Evolutionary conservation across 2,329 filamentous ascomycete genomes (phyloP), one percentile per base, ranked within the genome.

Genomic region (Fusarium veterinarium): DNA sequence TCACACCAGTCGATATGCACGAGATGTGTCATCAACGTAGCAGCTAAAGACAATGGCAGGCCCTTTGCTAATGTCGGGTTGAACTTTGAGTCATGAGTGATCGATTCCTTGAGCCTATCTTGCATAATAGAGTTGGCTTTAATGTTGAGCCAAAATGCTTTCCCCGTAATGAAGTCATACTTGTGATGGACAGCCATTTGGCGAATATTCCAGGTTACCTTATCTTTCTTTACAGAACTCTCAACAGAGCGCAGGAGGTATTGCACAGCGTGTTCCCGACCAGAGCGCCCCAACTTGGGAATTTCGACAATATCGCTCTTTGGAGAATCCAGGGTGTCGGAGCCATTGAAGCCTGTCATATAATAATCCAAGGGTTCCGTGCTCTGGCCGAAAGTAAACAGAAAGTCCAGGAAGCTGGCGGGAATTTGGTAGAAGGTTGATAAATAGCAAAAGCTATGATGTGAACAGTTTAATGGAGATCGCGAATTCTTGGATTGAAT

Each of bases 241-340:
- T 71, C 68, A 5, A 68, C 35, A 7, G 68, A 71, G 11, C 69
- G 60, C 9, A 72, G 3, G 4, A 72, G 56, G n/a, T 72, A 72
- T 13, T 65, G 68, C 8, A 64, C 20, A 1, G 42, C 19, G 30
- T 59, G 38, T 40, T 72, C 67, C 10, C 52, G 17, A 1, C 69
- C 69, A 1, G 69, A 70, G 1, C 69, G 67, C 1, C 60, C 69
- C 0, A 72, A 31, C 5, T 30, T 62, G 2, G 69, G 67, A 5
- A 72, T 67, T 2, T 38, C 17, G 1, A 64, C 16, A 1, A 38
- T 6, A 8, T 48, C 16, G 1, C 41, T 30, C 0, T 20, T 6
- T 1, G 55, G 7, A 1, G 35, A 7, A 10, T 55, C 63, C 0
- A 72, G 23, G 2, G 67, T 64, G 16, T 67, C 63, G 6, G 53